Conservation (phyloP, 495 filamentous ascomycete species). For the Oidiodendron maius region DNA sequence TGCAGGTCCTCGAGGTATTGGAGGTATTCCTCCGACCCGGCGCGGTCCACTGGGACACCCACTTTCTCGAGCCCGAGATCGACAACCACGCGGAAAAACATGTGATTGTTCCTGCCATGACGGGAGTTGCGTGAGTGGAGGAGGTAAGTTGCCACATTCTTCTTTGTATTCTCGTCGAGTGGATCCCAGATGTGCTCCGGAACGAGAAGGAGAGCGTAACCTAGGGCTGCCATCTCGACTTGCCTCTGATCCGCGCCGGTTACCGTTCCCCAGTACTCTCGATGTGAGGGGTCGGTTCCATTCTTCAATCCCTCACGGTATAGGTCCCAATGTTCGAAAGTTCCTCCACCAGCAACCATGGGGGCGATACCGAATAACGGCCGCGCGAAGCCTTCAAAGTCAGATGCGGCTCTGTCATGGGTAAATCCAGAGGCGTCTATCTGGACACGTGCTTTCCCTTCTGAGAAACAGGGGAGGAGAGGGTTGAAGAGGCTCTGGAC, state of each 20-base stretch:
- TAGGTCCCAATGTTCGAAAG: conserved; percentile 4
- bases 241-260: conserved; percentile 1
- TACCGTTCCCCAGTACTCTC: conserved; percentile 5
- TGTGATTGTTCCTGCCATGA: conserved; percentile 8
- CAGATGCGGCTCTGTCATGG: conserved; percentile 4
- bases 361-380: conserved; percentile 7
- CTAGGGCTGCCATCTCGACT: conserved; percentile 3
- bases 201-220: conserved; percentile 3
- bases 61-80: conserved; percentile 8
- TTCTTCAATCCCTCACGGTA: conserved; percentile 6
- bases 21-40: conserved; percentile 3
- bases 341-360: conserved; percentile 8
- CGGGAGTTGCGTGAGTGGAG: background rate
- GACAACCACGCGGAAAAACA: conserved; percentile 6
- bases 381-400: conserved; percentile 7
- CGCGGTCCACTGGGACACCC: background rate
- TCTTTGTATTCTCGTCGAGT: conserved; percentile 31
- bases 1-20: conserved; percentile 1
- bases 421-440: conserved; percentile 3
- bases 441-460: conserved; percentile 10
- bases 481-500: conserved; percentile 6
- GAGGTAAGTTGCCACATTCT: background rate
- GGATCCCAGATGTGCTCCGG: conserved; percentile 45
- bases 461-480: conserved; percentile 2
- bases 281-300: conserved; percentile 3